Evolutionary conservation across 2,329 filamentous ascomycete species (phyloP), one percentile per base, ranked within the genome.

Genomic region (Penicillium corylophilum): DNA sequence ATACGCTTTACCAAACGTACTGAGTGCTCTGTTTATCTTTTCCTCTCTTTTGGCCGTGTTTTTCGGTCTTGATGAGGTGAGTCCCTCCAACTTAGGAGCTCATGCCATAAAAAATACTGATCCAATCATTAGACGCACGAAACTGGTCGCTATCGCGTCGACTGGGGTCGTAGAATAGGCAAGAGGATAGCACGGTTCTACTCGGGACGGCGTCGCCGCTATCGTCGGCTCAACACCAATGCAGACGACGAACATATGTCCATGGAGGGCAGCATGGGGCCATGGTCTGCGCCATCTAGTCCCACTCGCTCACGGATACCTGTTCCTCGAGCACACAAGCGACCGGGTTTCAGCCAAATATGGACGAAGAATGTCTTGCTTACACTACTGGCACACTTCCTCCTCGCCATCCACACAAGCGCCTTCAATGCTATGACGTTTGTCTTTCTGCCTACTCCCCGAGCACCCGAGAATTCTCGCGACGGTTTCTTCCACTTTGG

Each of bases 351-450:
- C 64, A 67, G 72, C 24, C 71, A 78, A 40, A 80, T 82, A 33
- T 81, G 78, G 73, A 81, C 77, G 0, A 65, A 71, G 8, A 83
- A 83, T 53, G 77, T 83, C 23, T 62, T 82, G n/a, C 72, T 79
- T 56, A 82, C 79, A 0, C 67, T 90, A 3, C 64, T 88, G 43
- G 81, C 79, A 23, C 84, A 86, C 56, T 85, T 85, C 28, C 81
- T 90, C 44, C 84, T 89, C 60, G 85, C 87, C 56, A 84, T 90
- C 63, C 87, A 90, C 71, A 78, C 90, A 62, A 87, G 85, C 53
- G 86, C 87, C 24, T 92, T 90, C 75, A 87, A 89, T 65, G 82
- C 86, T 2, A 80, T 92, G 40, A 89, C 86, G 76, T 88, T 89
- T 54, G 79, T 90, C 45, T 91, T 92, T 69, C 78, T 92, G 41